Evolutionary conservation across 768 basidiomycete genomes (phyloP).

Genomic region (Phylloporus sp.): DNA sequence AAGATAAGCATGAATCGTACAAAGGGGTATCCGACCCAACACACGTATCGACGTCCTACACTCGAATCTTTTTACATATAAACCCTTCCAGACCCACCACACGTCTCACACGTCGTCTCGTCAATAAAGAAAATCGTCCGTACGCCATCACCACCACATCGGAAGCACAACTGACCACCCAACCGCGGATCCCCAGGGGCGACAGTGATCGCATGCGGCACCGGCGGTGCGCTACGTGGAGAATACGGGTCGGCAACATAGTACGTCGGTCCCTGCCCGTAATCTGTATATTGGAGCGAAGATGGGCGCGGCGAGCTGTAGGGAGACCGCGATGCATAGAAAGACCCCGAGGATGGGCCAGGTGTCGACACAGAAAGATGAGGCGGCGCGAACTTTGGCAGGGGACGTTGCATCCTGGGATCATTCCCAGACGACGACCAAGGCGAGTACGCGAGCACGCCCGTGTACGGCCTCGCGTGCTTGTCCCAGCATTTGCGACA

Average conservation of each 20-base stretch:
- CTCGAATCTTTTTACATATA: slow-evolving; percentile 28
- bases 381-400: slow-evolving; percentile 23
- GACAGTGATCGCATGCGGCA: slow-evolving; percentile 43
- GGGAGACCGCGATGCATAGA: background rate
- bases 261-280: slow-evolving; percentile 14
- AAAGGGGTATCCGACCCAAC: slow-evolving; percentile 4
- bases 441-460: slow-evolving; percentile 52
- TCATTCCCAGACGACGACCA: slow-evolving; percentile 28
- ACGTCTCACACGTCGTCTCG: slow-evolving; percentile 46
- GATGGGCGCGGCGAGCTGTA: background rate
- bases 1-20: too few relatives aligned
- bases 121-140: slow-evolving; percentile 53
- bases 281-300: slow-evolving; percentile 8
- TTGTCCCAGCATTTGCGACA: slow-evolving; percentile 74
- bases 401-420: slow-evolving; percentile 27
- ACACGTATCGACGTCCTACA: too few relatives aligned
- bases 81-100: slow-evolving; percentile 61
- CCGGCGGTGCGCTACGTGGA: slow-evolving; percentile 20
- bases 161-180: slow-evolving; percentile 62
- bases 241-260: slow-evolving; percentile 25
- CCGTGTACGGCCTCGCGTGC: slow-evolving; percentile 55
- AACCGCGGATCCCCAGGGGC: slow-evolving; percentile 64
- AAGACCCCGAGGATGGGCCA: background rate
- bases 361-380: slow-evolving; percentile 10
- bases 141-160: slow-evolving; percentile 56